Percentiles rank a stretch among this genome's conserved stretches.
These are phyloP conservation scores for Penicillium sp. DNA, from an alignment of 2,329 filamentous ascomycete species.

Conservation along the genomic window DNA sequence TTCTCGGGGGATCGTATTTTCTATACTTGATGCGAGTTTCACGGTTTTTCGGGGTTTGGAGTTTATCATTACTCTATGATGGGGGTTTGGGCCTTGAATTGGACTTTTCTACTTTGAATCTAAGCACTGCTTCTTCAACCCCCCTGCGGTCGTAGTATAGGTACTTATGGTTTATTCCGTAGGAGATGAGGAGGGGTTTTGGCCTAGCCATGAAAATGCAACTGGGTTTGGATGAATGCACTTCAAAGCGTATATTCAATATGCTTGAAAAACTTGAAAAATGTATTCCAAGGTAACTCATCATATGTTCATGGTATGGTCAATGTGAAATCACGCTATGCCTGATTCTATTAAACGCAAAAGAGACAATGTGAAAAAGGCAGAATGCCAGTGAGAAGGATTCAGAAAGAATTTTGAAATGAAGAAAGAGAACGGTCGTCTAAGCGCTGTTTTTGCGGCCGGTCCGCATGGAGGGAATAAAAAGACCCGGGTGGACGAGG, in stretches of 20 bases:
- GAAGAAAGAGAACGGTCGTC: neutral
- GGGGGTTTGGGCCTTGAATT: neutral
- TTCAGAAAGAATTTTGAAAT: neutral
- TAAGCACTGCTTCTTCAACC: neutral
- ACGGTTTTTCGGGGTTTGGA: conserved; percentile 19
- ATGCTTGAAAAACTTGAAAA: no score
- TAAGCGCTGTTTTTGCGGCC: conserved; percentile 31
- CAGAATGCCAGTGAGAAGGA: neutral
- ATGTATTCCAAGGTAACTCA: neutral
- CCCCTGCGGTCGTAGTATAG: neutral
- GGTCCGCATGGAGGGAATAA: conserved; percentile 45
- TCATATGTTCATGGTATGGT: conserved; percentile 5
- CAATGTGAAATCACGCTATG: neutral
- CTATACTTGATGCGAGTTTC: neutral
- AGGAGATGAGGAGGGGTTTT: neutral
- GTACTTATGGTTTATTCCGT: neutral
- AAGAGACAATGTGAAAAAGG: neutral
- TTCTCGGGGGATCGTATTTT: conserved; percentile 3
- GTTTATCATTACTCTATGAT: conserved; percentile 8
- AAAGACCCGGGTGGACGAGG: conserved; percentile 54
- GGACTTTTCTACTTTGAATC: neutral
- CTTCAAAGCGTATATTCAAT: neutral
- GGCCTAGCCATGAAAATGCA: neutral
- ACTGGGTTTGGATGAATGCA: neutral
- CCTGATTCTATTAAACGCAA: conserved; percentile 5